Evolutionary conservation across 352 stramenopile species (phyloP), one percentile per base, ranked within the genome.

Genomic region (Stephanocyclus meneghinianus): DNA sequence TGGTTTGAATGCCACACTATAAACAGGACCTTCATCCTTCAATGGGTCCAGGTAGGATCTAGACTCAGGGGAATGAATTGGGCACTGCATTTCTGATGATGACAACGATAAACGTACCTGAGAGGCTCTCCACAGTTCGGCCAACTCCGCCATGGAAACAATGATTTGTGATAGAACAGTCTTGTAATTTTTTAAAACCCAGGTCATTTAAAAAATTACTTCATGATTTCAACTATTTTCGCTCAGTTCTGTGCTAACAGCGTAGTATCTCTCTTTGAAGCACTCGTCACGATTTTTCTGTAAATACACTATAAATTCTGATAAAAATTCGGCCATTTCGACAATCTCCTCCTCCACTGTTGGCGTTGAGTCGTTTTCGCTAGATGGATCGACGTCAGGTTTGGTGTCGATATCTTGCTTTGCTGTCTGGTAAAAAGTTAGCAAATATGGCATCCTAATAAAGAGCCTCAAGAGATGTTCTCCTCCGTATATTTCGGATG

Each of bases 381-480:
- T 64, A 13, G 16, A 40, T 40, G 3, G 35, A 40, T 40, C 35
- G 7, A 1, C 40, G 55, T 2, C 26, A 35, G 44, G 26, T 35
- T 11, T 50, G 42, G 26, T 55, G 15, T n/a, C 18, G 13, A 15
- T 26, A 6, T 55, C 13, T 55, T 26, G 21, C 18, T 57, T 40
- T 1, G 29, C 6, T 18, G 26, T 55, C 35, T 42, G 16, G 21
- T 40, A 48, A 48, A 48, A 2, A 10, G 6, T 48, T 35, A 82
- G 37, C 16, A 80, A 10, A 47, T 48, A 69, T 44, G 76, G 71
- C 51, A 84, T 47, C 60, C 63, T 73, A 94, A 94, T 89, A 81
- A 98, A 97, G 18, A 97, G 81, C 51, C 95, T 88, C 26, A 97
- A 87, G 4, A 98, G 85, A 59, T 97, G 94, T 71, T 98, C 94